These are phyloP conservation scores for Colletotrichum spaethianum DNA, from an alignment of 2,329 filamentous ascomycete species.

Conservation along the genomic window DNA sequence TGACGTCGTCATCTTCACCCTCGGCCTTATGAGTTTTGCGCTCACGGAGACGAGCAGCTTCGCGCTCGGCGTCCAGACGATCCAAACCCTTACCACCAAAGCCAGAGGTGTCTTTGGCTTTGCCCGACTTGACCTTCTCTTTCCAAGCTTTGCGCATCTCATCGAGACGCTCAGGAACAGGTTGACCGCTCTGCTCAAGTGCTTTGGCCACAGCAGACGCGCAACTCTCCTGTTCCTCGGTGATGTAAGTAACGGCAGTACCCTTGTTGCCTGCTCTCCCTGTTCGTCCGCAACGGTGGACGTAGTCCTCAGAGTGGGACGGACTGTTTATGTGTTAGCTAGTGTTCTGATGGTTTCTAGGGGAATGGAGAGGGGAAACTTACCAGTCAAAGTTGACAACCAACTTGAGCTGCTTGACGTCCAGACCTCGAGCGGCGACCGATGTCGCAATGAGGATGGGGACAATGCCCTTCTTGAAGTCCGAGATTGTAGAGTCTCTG, in stretches of 20 bases:
- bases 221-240: constrained; percentile 91
- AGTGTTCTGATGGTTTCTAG: not conserved
- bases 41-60: constrained; percentile 87
- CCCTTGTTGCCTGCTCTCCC: constrained; percentile 95
- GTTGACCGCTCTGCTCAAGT: constrained; percentile 90
- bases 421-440: constrained; percentile 92
- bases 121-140: constrained; percentile 92
- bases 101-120: constrained; percentile 89
- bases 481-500: constrained; percentile 90
- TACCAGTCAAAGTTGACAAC: constrained; percentile 89
- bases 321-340: constrained; percentile 65
- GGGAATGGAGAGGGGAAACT: not conserved
- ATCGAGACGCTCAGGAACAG: constrained; percentile 78
- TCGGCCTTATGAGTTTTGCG: constrained; percentile 92
- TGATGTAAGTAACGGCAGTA: constrained; percentile 94
- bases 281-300: constrained; percentile 93
- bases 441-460: constrained; percentile 95
- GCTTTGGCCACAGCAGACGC: constrained; percentile 91
- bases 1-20: constrained; percentile 84
- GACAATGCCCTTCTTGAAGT: constrained; percentile 93
- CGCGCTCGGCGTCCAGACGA: constrained; percentile 90
- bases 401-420: constrained; percentile 95
- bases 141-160: constrained; percentile 81
- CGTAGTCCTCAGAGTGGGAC: constrained; percentile 96
- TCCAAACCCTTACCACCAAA: constrained; percentile 97